These are phyloP conservation scores for Xylaria sp. DNA, from an alignment of 2,329 filamentous ascomycete genomes.

Conservation along the genomic window DNA sequence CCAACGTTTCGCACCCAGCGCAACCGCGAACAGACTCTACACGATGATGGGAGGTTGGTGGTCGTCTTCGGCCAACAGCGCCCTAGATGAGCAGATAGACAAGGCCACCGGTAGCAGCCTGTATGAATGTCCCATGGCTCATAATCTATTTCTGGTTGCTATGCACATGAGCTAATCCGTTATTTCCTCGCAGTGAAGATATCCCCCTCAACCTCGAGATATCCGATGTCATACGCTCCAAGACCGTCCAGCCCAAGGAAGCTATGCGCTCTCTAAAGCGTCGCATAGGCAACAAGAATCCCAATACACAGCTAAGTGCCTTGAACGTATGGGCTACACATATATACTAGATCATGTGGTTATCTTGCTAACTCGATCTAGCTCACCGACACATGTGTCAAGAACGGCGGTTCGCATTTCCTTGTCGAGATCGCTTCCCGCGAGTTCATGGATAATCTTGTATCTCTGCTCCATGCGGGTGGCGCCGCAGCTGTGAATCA, in stretches of 20 bases:
- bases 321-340: slow-evolving; percentile 71
- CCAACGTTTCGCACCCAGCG: slow-evolving; percentile 3
- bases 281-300: slow-evolving; percentile 96
- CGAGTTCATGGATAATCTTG: slow-evolving; percentile 98
- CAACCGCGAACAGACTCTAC: slow-evolving; percentile 22
- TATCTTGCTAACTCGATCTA: slow-evolving; percentile 44
- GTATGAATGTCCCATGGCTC: slow-evolving; percentile 61
- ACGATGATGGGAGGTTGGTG: slow-evolving; percentile 87
- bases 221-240: slow-evolving; percentile 95
- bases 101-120: slow-evolving; percentile 93
- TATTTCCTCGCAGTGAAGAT: slow-evolving; percentile 74
- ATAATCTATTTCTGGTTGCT: slow-evolving; percentile 4
- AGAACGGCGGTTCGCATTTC: slow-evolving; percentile 97
- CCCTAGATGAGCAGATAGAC: slow-evolving; percentile 96
- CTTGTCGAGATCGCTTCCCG: slow-evolving; percentile 93
- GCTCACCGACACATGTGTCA: slow-evolving; percentile 98
- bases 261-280: slow-evolving; percentile 96
- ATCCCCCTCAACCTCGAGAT: slow-evolving; percentile 98
- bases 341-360: slow-evolving; percentile 8
- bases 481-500: slow-evolving; percentile 79
- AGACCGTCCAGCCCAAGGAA: slow-evolving; percentile 96
- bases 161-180: slow-evolving; percentile 9
- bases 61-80: slow-evolving; percentile 90
- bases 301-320: slow-evolving; percentile 95
- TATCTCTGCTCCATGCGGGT: slow-evolving; percentile 85